Evolutionary conservation across 306 rosid species (phyloP).

Genomic region (Inga laurina): DNA sequence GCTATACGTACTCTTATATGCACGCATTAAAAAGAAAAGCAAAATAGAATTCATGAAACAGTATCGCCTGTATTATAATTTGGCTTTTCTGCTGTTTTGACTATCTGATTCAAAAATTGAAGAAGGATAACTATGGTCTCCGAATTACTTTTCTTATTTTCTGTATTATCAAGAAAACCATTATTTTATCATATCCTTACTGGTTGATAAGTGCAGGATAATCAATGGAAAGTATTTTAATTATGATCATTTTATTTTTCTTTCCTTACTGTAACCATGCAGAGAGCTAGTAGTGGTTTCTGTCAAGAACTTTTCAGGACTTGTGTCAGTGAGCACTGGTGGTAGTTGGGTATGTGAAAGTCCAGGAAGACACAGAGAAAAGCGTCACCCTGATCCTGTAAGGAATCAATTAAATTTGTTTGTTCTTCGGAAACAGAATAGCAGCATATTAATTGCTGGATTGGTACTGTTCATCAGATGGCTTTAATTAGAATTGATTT

Average conservation of each 20-base stretch:
- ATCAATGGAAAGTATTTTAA: background rate
- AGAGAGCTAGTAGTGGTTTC: constrained; percentile 69
- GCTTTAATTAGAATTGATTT: constrained; percentile 4
- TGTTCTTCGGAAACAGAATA: background rate
- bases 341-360: constrained; percentile 73
- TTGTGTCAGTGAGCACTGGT: constrained; percentile 59
- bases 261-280: constrained; percentile 14
- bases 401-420: constrained; percentile 28
- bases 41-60: background rate
- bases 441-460: background rate
- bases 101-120: background rate
- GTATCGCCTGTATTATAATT: background rate
- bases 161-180: background rate
- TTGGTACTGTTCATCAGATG: constrained; percentile 3
- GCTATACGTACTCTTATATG: background rate
- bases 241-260: constrained; percentile 8
- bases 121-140: background rate
- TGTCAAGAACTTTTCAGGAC: constrained; percentile 77
- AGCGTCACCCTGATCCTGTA: constrained; percentile 75
- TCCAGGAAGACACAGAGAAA: constrained; percentile 49
- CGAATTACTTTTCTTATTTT: background rate
- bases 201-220: background rate
- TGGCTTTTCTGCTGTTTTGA: background rate
- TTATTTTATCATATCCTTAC: background rate
- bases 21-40: background rate